Percentiles rank a stretch among this genome's conserved stretches.
phyloP scores from a whole-genome alignment of 192 early-diverging fungal genomes.

The Backusella psychrophila region DNA sequence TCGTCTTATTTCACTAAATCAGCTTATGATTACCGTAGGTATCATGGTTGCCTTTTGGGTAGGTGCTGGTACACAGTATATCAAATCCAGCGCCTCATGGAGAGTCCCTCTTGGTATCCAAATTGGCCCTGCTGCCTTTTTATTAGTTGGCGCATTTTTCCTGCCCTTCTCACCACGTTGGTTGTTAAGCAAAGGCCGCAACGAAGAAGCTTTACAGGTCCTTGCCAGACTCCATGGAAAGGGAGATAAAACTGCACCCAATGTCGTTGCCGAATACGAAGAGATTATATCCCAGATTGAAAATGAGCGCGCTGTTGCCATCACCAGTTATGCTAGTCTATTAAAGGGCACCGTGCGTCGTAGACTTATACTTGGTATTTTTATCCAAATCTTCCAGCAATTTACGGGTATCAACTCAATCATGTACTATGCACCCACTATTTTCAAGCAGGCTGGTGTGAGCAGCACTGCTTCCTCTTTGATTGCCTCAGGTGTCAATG shows the following conservation, averaged over 20 bases:
- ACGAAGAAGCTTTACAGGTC: constrained; percentile 68
- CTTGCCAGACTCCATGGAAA: constrained; percentile 66
- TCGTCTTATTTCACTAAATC: constrained; percentile 80
- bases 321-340: constrained; percentile 59
- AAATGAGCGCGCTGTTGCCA: constrained; percentile 59
- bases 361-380: constrained; percentile 63
- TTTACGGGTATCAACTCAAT: constrained; percentile 84
- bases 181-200: constrained; percentile 63
- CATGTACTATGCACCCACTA: constrained; percentile 61
- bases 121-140: constrained; percentile 67
- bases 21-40: constrained; percentile 90
- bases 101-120: constrained; percentile 84
- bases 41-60: constrained; percentile 61
- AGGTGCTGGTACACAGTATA: constrained; percentile 26
- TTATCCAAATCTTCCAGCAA: constrained; percentile 80
- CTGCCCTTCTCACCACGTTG: constrained; percentile 89
- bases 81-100: constrained; percentile 60
- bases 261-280: constrained; percentile 63
- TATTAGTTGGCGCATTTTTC: constrained; percentile 65
- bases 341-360: constrained; percentile 42
- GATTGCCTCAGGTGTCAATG: constrained; percentile 38
- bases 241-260: constrained; percentile 51
- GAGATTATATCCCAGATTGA: constrained; percentile 67
- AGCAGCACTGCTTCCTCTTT: constrained; percentile 17
- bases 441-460: constrained; percentile 39